Evolutionary conservation across 1,284 basidiomycete species (phyloP).

Genomic region (Cryptococcus sp.): DNA sequence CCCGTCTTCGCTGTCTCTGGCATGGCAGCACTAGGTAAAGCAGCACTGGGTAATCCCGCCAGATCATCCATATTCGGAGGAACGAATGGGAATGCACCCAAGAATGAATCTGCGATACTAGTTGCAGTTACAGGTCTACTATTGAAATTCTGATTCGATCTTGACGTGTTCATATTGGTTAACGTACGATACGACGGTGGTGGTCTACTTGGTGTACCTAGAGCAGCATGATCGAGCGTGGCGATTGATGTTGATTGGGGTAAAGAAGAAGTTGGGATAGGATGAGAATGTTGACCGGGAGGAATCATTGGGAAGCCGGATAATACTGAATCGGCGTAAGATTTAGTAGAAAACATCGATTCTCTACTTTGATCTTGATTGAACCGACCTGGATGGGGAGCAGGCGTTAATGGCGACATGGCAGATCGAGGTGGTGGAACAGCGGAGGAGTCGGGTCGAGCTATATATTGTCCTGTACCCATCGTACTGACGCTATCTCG

Average conservation of each 20-base stretch:
- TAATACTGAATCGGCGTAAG: constrained; percentile 38
- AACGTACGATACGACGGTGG: constrained; percentile 8
- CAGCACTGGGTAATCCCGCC: constrained; percentile 19
- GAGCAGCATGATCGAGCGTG: constrained; percentile 20
- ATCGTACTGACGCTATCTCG: constrained; percentile 33
- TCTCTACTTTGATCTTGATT: constrained; percentile 1
- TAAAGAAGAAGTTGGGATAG: constrained; percentile 4
- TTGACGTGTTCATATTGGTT: background rate
- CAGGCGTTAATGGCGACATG: background rate
- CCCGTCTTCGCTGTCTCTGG: background rate
- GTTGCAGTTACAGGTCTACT: constrained; percentile 16
- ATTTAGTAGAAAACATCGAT: constrained; percentile 25
- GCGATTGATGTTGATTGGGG: constrained; percentile 25
- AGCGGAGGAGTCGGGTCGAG: constrained; percentile 9
- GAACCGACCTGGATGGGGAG: background rate
- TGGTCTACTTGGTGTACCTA: constrained; percentile 7
- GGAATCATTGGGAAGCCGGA: constrained; percentile 44
- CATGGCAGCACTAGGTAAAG: constrained; percentile 4
- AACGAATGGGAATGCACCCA: constrained; percentile 42
- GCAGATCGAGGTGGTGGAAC: constrained; percentile 3
- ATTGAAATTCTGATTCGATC: background rate
- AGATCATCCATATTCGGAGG: constrained; percentile 33
- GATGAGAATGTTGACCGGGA: constrained; percentile 13
- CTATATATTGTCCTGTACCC: constrained; percentile 32
- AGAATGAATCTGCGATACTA: constrained; percentile 39